Percentiles rank a stretch among this genome's conserved stretches.
phyloP scores from a whole-genome alignment of 352 stramenopile genomes.

The Thalassiosira livingstoniorum region DNA sequence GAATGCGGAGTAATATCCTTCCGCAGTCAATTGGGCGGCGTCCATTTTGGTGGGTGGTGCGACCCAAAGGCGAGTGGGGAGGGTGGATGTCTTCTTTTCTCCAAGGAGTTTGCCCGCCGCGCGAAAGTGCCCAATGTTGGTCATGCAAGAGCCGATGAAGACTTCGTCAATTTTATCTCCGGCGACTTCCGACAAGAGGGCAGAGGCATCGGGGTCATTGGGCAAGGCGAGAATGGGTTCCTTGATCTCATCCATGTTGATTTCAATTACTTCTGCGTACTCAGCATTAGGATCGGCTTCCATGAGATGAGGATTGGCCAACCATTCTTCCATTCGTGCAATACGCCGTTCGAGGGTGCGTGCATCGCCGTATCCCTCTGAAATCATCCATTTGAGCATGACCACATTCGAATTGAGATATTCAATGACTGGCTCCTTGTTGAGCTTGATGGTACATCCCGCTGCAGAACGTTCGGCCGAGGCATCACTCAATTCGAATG shows the following conservation, averaged over 20 bases:
- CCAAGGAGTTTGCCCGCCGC: slow-evolving; percentile 88
- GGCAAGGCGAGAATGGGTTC: slow-evolving; percentile 88
- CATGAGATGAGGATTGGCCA: slow-evolving; percentile 85
- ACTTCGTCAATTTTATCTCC: slow-evolving; percentile 89
- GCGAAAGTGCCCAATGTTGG: slow-evolving; percentile 90
- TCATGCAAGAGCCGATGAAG: slow-evolving; percentile 90
- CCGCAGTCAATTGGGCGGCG: slow-evolving; percentile 86
- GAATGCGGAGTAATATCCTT: slow-evolving; percentile 90
- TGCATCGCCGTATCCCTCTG: slow-evolving; percentile 88
- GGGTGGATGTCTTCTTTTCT: slow-evolving; percentile 65
- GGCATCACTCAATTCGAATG: slow-evolving; percentile 88
- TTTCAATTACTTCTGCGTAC: slow-evolving; percentile 87
- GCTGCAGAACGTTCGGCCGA: slow-evolving; percentile 87
- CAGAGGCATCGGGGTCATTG: slow-evolving; percentile 89
- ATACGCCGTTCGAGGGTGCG: slow-evolving; percentile 87
- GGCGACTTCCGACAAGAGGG: slow-evolving; percentile 83
- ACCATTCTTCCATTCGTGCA: slow-evolving; percentile 88
- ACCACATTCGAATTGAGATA: slow-evolving; percentile 89
- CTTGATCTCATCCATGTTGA: slow-evolving; percentile 88
- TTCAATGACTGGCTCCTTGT: slow-evolving; percentile 89
- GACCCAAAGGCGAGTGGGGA: slow-evolving; percentile 88
- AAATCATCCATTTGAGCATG: slow-evolving; percentile 91
- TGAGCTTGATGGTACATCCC: slow-evolving; percentile 89
- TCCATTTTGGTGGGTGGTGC: slow-evolving; percentile 90
- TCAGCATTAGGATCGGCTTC: slow-evolving; percentile 86